Percentiles rank a stretch among this genome's conserved stretches.
These are phyloP conservation scores for Ophiocordyceps camponoti-saundersi DNA, from an alignment of 2,329 filamentous ascomycete species.

Conservation along the genomic window DNA sequence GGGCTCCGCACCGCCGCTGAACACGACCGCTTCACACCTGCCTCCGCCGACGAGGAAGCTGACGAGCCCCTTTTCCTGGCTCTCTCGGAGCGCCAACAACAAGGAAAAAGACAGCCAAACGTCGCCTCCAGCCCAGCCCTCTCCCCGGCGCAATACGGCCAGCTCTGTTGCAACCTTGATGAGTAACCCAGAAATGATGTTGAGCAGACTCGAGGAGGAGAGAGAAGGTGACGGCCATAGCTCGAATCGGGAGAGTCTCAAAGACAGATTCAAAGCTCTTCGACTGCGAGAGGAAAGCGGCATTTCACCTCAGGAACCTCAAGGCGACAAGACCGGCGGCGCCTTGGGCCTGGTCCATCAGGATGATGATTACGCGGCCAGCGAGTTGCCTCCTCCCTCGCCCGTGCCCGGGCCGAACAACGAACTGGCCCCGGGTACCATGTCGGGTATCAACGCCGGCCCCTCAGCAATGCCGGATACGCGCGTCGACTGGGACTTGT, in stretches of 20 bases:
- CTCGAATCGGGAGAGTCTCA: conserved; percentile 43
- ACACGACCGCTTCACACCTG: conserved; percentile 14
- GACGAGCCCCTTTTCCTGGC: conserved; percentile 75
- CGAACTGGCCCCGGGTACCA: conserved; percentile 68
- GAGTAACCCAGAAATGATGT: conserved; percentile 68
- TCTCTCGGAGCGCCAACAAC: conserved; percentile 49
- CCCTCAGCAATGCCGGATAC: conserved; percentile 52
- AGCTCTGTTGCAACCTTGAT: conserved; percentile 64
- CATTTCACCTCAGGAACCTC: conserved; percentile 31
- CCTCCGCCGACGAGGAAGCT: conserved; percentile 46
- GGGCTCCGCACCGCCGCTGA: conserved; percentile 19
- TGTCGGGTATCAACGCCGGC: conserved; percentile 61
- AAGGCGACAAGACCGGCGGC: conserved; percentile 29
- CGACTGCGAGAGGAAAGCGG: conserved; percentile 58
- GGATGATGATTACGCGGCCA: conserved; percentile 9
- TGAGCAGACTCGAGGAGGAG: conserved; percentile 62
- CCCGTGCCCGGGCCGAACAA: conserved; percentile 49
- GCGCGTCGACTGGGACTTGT: conserved; percentile 95
- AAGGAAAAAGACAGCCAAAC: conserved; percentile 37
- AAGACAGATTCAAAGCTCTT: conserved; percentile 64
- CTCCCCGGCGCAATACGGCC: conserved; percentile 50
- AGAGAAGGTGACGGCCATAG: conserved; percentile 30
- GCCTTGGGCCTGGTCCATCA: conserved; percentile 7
- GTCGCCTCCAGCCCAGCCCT: conserved; percentile 31
- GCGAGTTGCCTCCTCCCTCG: conserved; percentile 19